Conservation (phyloP, 2,329 filamentous ascomycete genomes). For the Pseudogymnoascus sp. region DNA sequence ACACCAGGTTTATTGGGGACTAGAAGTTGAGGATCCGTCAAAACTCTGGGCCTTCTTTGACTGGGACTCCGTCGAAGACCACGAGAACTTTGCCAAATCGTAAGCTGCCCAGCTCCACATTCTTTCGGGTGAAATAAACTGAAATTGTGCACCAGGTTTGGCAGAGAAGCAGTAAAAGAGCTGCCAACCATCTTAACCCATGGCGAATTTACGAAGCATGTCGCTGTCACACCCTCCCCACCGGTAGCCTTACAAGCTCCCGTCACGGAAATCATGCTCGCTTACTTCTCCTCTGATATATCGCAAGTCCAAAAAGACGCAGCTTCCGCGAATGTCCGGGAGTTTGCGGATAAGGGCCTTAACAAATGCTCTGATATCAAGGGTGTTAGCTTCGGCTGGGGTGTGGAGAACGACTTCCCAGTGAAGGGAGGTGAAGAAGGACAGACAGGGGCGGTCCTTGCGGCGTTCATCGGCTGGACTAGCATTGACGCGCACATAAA, state of each 20-base stretch:
- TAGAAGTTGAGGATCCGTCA: constrained; percentile 18
- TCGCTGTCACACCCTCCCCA: constrained; percentile 14
- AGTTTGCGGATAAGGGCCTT: constrained; percentile 9
- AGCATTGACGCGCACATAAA: constrained; percentile 31
- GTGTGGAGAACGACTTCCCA: constrained; percentile 27
- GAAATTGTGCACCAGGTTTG: constrained; percentile 12
- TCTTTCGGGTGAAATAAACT: neutral
- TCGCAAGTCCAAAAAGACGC: neutral
- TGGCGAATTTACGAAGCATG: constrained; percentile 20
- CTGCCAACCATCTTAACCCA: constrained; percentile 16
- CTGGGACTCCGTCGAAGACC: constrained; percentile 22
- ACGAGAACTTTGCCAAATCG: constrained; percentile 19
- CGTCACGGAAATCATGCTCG: constrained; percentile 8
- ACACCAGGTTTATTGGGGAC: constrained; percentile 17
- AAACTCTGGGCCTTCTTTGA: constrained; percentile 22
- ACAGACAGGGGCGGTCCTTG: constrained; percentile 22
- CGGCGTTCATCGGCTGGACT: constrained; percentile 30
- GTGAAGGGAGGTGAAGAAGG: constrained; percentile 23
- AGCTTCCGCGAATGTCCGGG: neutral
- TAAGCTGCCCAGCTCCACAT: constrained; percentile 6
- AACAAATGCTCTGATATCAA: constrained; percentile 12
- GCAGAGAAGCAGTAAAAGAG: constrained; percentile 16
- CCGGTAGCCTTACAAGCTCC: constrained; percentile 15
- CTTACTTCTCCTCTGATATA: constrained; percentile 5
- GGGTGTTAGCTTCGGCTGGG: constrained; percentile 24